A percentile compares a stretch with the other conserved stretches of the same genome.
phyloP scores from a whole-genome alignment of 2,329 filamentous ascomycete species.

The Colletotrichum melonis region DNA sequence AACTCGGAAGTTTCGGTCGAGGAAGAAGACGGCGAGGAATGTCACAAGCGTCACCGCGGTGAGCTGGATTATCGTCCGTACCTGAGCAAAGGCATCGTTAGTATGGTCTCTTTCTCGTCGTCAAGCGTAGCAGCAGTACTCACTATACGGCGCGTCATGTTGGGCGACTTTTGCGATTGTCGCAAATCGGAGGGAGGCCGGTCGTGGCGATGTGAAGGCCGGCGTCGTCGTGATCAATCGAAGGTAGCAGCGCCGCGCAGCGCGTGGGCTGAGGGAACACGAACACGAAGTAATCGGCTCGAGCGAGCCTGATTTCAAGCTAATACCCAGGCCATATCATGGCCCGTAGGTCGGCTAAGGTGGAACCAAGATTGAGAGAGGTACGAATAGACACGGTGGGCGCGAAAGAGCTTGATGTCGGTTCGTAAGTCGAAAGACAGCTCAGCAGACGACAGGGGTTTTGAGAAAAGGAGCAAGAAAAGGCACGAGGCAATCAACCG shows the following conservation, averaged over 20 bases:
- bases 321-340: constrained; percentile 34
- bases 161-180: constrained; percentile 26
- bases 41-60: constrained; percentile 72
- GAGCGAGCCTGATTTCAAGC: constrained; percentile 30
- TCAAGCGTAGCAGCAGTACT: neutral
- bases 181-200: neutral
- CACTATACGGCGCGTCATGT: constrained; percentile 40
- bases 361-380: neutral
- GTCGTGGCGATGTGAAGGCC: neutral
- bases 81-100: constrained; percentile 47
- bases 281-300: constrained; percentile 34
- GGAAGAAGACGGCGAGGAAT: constrained; percentile 79
- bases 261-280: neutral
- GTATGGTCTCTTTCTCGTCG: neutral
- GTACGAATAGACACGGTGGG: neutral
- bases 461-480: constrained; percentile 26
- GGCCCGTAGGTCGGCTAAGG: constrained; percentile 14
- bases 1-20: constrained; percentile 90
- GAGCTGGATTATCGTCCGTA: constrained; percentile 81
- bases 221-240: neutral
- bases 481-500: constrained; percentile 14
- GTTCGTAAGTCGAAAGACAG: constrained; percentile 14
- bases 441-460: constrained; percentile 20
- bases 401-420: constrained; percentile 23
- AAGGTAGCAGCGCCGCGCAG: neutral